Percentiles rank a stretch among this genome's conserved stretches.
These are phyloP conservation scores for Penicillium sumatraense DNA, from an alignment of 2,329 filamentous ascomycete genomes.

Conservation along the genomic window DNA sequence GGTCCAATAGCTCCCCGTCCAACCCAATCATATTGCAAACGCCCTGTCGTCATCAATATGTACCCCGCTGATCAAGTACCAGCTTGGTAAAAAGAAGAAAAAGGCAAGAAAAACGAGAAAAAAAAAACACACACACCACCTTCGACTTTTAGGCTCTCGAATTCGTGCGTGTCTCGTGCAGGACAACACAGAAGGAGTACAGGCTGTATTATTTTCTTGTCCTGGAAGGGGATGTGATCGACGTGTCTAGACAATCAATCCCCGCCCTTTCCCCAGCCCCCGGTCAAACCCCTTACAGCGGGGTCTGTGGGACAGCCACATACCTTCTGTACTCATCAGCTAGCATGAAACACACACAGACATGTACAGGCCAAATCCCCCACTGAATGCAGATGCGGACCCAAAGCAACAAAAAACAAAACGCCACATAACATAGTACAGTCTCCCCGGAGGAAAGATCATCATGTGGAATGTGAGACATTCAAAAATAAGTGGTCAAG, in stretches of 20 bases:
- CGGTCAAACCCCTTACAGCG: constrained; percentile 10
- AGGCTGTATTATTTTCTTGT: background rate
- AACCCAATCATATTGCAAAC: constrained; percentile 3
- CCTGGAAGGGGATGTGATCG: background rate
- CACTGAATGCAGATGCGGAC: constrained; percentile 23
- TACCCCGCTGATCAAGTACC: constrained; percentile 4
- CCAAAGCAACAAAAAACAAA: constrained; percentile 13
- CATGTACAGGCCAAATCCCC: constrained; percentile 5
- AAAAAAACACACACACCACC: background rate
- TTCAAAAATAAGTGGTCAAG: constrained; percentile 10
- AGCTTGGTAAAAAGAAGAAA: background rate
- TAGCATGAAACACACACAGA: constrained; percentile 4
- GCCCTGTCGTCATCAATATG: constrained; percentile 12
- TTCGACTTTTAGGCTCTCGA: constrained; percentile 1
- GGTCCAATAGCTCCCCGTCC: constrained; percentile 1
- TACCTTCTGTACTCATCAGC: constrained; percentile 12
- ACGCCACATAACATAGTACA: constrained; percentile 27
- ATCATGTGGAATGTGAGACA: constrained; percentile 16
- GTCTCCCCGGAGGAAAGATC: constrained; percentile 12
- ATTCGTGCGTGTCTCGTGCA: constrained; percentile 1
- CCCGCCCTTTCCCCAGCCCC: background rate
- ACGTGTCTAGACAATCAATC: background rate
- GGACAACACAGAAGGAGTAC: background rate
- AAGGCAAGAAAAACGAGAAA: background rate
- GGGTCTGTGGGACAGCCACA: background rate